Base-by-base conservation (phyloP, 768 basidiomycete species). In the Neoboletus subvelutipes region DNA sequence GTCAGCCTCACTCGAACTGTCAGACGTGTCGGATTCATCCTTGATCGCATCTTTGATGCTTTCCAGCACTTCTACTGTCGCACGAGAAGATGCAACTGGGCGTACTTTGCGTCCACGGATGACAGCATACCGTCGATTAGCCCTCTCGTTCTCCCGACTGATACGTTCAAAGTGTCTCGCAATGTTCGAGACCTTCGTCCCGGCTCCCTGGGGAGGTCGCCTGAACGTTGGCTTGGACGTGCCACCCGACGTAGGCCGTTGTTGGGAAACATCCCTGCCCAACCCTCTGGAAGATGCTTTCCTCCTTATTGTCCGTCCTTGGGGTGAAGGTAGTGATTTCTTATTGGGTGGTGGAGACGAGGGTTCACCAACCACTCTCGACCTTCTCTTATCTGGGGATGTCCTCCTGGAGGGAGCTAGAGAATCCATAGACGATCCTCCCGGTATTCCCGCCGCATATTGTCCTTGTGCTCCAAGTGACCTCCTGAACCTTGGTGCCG, bases 31-130 rank as follows among this genome's bases (percentile, higher is more conserved):
- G 22, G 87, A 87, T 61, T 90, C 84, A 61, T 90, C 92, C 64
- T 92, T 91, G 67, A 97, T 90, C 2, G 91, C 95, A 65, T 97
- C 94, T 67, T 90, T 88, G 65, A 97, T 83, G 65, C 92, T 94
- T 52, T 91, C 87, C 26, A 97, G 80, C 33, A 97, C 82, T 67
- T 94, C 87, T 1, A 96, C 92, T 64, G 87, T 93, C 17, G 92
- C 94, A 45, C 87, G 83, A 17, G 94, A 88, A 26, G 87, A 88
- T 20, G 90, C 90, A 15, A 98, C 92, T 13, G 97, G 96, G 33
- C 96, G 87, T 20, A 92, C 90, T 45, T 89, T 85, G 60, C 85
- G 88, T 12, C 90, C 90, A 37, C 93, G 83, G 66, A 94, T 90
- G 52, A 94, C 84, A n/a, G 87, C 83, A 65, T 96, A 91, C 24